Base-by-base conservation (phyloP, 75 land plant species). In the Picea glauca region DNA sequence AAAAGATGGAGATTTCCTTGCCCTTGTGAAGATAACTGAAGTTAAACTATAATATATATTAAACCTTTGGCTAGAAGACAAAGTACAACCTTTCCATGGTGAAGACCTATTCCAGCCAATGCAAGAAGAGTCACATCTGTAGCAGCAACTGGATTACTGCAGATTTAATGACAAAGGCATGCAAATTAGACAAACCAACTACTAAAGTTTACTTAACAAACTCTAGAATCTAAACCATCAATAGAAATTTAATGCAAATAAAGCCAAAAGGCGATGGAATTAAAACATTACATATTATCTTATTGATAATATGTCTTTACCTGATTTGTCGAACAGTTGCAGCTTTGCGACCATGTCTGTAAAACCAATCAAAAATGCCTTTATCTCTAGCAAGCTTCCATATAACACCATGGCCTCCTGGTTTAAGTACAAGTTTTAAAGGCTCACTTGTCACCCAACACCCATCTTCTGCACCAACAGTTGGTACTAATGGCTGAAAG, bases 111-210 rank as follows among this genome's bases (percentile, higher is more conserved):
- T 21, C 99, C 99, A 14, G 99, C 90, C 85, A 97, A 83, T 58
- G 99, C 95, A 83, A 97, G 80, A 30, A 97, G 80, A 8, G 98
- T 97, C 68, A 88, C 74, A 86, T 97, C 99, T 82, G 98, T 90
- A 35, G 98, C 98, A 78, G 99, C 99, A 65, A 97, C 94, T 59
- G 96, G 98, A 84, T 97, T 97, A 85, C 99, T 97, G 92, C 87
- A 83, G 79, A 30, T 1, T 50, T 11, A 65, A 13, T 21, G 72
- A 57, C 56, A 78, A 67, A 67, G 66, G 86, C 32, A 80, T 79
- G 3, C 21, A 81, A 50, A 18, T 62, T 58, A 40, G 74, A 32
- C 23, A 40, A 70, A 43, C 23, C 2, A 21, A 15, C 12, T 8
- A 70, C 13, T 0, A 21, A 23, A 7, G 23, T 33, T 38, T 14